Evolutionary conservation across 139 green algal genomes (phyloP).

Genomic region (Chlorella sorokiniana): DNA sequence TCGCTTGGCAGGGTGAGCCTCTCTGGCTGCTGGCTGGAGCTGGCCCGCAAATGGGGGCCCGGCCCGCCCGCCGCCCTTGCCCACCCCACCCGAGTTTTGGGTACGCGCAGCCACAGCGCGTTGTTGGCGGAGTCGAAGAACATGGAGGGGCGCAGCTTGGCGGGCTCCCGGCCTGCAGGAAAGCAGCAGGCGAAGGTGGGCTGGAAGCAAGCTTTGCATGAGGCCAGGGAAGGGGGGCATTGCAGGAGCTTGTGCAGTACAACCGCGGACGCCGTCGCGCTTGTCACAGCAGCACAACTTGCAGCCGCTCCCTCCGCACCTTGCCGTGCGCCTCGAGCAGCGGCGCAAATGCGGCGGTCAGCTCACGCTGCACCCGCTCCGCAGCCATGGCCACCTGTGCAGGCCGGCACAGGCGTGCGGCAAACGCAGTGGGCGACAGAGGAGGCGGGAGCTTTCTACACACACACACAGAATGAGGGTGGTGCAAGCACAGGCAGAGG

Average conservation of each 20-base stretch:
- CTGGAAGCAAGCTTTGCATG: background rate
- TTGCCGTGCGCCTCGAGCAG: background rate
- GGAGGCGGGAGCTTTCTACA: background rate
- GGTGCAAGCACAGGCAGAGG: background rate
- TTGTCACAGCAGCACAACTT: too few species aligned
- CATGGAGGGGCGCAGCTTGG: constrained; percentile 14
- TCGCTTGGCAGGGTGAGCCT: too few species aligned
- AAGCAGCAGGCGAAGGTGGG: background rate
- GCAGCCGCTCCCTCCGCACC: background rate
- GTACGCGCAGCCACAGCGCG: constrained; percentile 51
- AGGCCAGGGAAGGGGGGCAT: background rate
- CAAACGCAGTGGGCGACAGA: background rate
- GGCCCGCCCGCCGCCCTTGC: too few species aligned
- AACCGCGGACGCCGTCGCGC: too few species aligned
- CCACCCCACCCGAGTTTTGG: background rate
- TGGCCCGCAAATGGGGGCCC: too few species aligned
- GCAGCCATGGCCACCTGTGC: constrained; percentile 6
- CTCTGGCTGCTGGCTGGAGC: too few species aligned
- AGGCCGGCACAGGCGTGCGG: background rate
- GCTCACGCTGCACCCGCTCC: constrained; percentile 16
- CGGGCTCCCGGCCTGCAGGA: background rate
- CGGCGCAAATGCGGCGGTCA: background rate
- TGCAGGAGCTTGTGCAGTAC: too few species aligned
- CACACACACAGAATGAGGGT: background rate
- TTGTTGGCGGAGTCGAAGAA: constrained; percentile 51